Evolutionary conservation across 768 basidiomycete species (phyloP).

Genomic region (Rickenella mellea): DNA sequence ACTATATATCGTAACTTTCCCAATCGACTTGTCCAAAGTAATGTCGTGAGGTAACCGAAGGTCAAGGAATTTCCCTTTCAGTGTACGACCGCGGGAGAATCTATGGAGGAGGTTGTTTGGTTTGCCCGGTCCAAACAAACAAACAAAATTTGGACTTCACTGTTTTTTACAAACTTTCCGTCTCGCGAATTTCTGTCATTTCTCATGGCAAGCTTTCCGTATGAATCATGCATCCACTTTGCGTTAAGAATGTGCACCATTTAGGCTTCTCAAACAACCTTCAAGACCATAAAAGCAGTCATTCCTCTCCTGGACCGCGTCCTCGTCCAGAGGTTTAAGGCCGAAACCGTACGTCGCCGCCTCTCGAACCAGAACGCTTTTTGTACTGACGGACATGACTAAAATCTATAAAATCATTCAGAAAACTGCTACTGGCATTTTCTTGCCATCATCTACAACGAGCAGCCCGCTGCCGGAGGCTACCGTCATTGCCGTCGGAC

Average conservation of each 20-base stretch:
- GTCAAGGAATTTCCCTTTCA: too few relatives aligned
- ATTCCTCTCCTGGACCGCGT: conserved; percentile 93
- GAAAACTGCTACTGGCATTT: conserved; percentile 98
- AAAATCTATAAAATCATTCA: too few relatives aligned
- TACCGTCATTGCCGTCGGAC: conserved; percentile 91
- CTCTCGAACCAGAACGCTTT: too few relatives aligned
- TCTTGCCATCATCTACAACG: conserved; percentile 88
- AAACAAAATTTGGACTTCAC: neutral
- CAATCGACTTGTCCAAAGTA: too few relatives aligned
- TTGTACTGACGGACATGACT: too few relatives aligned
- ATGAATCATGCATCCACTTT: neutral
- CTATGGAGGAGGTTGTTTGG: too few relatives aligned
- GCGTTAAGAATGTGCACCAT: neutral
- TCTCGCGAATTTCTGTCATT: neutral
- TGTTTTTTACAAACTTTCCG: neutral
- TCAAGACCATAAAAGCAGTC: conserved; percentile 89
- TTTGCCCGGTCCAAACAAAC: too few relatives aligned
- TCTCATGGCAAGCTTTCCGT: neutral
- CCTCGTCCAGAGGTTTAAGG: conserved; percentile 94
- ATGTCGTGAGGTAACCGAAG: too few relatives aligned
- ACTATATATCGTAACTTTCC: too few relatives aligned
- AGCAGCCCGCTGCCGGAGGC: conserved; percentile 88
- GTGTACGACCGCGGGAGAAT: too few relatives aligned
- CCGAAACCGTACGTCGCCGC: conserved; percentile 69
- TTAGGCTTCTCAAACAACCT: conserved; percentile 81